Conservation (phyloP, 2,329 filamentous ascomycete genomes). For the Penicillium decumbens region DNA sequence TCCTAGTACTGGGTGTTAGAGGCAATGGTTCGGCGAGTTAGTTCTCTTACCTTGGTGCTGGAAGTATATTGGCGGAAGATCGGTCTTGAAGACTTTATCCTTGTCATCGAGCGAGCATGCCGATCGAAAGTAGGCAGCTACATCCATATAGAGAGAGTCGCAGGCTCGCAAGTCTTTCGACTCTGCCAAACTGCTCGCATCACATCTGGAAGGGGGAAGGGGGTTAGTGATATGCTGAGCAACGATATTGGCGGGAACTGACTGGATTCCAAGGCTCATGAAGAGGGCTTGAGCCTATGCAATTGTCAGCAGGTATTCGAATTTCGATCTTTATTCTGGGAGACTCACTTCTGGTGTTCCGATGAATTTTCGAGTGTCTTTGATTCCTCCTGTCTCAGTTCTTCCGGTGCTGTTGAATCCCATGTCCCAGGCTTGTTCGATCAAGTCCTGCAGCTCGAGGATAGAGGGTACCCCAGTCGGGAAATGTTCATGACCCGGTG, state of each 20-base stretch:
- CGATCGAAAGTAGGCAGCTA: slow-evolving; percentile 71
- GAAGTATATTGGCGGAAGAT: slow-evolving; percentile 79
- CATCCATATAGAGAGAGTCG: slow-evolving; percentile 58
- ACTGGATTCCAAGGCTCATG: slow-evolving; percentile 62
- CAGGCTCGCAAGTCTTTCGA: slow-evolving; percentile 47
- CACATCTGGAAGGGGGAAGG: slow-evolving; percentile 43
- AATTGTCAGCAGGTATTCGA: slow-evolving; percentile 8
- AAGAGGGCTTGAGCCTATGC: slow-evolving; percentile 73
- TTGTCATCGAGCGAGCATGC: slow-evolving; percentile 46
- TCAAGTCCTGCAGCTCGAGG: slow-evolving; percentile 75
- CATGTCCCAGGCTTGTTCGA: slow-evolving; percentile 82
- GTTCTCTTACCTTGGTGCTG: slow-evolving; percentile 64
- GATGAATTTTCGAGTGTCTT: slow-evolving; percentile 89
- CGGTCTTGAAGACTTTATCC: slow-evolving; percentile 62
- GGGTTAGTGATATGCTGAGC: not conserved
- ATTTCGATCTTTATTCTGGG: not conserved
- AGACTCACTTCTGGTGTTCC: slow-evolving; percentile 74
- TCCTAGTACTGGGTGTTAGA: slow-evolving; percentile 45
- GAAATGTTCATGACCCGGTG: slow-evolving; percentile 58
- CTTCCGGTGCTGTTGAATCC: slow-evolving; percentile 73
- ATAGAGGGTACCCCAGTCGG: slow-evolving; percentile 64
- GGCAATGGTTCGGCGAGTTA: not conserved
- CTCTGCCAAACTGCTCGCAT: slow-evolving; percentile 56
- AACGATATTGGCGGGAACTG: slow-evolving; percentile 25
- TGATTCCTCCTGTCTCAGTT: slow-evolving; percentile 79